Evolutionary conservation across 2,329 filamentous ascomycete genomes (phyloP), one percentile per base, ranked within the genome.

Genomic region (Gaeumannomyces sp.): DNA sequence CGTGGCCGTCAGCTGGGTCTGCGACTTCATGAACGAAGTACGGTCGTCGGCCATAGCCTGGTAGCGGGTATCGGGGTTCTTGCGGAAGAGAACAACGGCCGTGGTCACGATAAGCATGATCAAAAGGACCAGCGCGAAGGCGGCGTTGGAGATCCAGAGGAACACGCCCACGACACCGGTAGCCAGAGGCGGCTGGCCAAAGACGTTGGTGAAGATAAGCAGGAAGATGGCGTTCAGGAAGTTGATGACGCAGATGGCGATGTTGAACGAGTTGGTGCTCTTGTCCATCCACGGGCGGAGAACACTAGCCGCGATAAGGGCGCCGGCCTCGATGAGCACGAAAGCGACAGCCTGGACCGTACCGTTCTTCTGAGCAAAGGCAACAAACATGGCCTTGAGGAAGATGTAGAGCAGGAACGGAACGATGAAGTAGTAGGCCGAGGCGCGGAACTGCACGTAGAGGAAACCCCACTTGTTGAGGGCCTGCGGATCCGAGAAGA

Each of bases 221-320:
- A 95, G 78, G 79, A 94, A 93, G 73, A 95, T 86, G 61, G 88
- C 82, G 76, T 92, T 93, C 73, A 95, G 77, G 76, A 95, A 93
- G 80, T 94, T 95, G 76, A 94, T 82, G 45, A 86, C 87, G 65
- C 85, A 88, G 71, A 95, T 96, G 66, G 91, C 84, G 72, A 96
- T 94, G 80, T 95, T 95, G 83, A 93, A 94, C 65, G 87, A 86
- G 75, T 96, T 96, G 67, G 91, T 95, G 80, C 91, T 93, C 85
- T 94, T 95, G 82, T 96, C 92, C 92, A 96, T 96, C 86, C 90
- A 96, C n/a, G 92, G 92, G 64, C 90, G 86, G 71, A 95, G 79
- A 61, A 93, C 86, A 71, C 87, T 89, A 64, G 91, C 86, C 58
- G 79, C 84, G 71, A 95, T 87, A 66, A 96, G 82, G 68, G 89